Conservation (phyloP, 257 asterid genomes). For the Osmanthus fragrans region DNA sequence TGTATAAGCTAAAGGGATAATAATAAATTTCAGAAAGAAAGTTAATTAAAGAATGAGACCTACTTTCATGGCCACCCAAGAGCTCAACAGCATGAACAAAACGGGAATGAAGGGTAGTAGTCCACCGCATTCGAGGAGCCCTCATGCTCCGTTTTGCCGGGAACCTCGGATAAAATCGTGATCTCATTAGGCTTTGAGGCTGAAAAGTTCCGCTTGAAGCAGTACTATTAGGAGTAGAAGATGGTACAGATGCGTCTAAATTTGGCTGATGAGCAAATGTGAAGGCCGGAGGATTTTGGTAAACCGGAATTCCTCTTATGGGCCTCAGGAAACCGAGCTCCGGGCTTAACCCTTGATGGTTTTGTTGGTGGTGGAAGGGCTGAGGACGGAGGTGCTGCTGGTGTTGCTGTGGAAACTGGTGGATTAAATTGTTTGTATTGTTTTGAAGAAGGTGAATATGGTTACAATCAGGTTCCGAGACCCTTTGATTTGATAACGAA, state of each 20-base stretch:
- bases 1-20: neutral
- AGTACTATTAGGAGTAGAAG: neutral
- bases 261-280: constrained; percentile 38
- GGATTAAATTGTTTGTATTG: constrained; percentile 9
- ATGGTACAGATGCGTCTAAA: constrained; percentile 17
- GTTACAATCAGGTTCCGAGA: constrained; percentile 26
- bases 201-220: constrained; percentile 19
- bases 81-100: constrained; percentile 59
- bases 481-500: constrained; percentile 41
- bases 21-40: neutral
- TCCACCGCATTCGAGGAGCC: constrained; percentile 61
- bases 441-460: constrained; percentile 30
- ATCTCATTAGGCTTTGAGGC: constrained; percentile 37
- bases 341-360: constrained; percentile 26
- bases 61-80: constrained; percentile 65
- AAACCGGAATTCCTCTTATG: constrained; percentile 78
- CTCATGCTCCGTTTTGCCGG: constrained; percentile 53
- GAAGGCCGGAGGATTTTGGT: constrained; percentile 52
- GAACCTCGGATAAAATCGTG: constrained; percentile 45
- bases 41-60: neutral
- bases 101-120: constrained; percentile 53
- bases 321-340: constrained; percentile 53
- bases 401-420: constrained; percentile 33
- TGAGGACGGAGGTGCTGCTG: constrained; percentile 22
- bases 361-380: constrained; percentile 27